Conservation (phyloP, 805 yeast genomes). For the Maudiozyma barnettii region DNA sequence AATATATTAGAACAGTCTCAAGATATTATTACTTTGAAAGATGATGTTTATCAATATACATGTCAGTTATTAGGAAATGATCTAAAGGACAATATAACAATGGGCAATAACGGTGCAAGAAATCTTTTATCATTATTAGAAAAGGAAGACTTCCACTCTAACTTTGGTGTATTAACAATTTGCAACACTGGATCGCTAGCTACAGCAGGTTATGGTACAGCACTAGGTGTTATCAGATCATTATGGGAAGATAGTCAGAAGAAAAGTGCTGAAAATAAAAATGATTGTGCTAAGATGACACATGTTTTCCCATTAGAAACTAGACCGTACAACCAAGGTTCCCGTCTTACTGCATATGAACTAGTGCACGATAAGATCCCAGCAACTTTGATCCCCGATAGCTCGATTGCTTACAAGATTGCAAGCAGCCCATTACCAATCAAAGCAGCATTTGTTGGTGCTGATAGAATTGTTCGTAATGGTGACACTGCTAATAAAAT, state of each 20-base stretch:
- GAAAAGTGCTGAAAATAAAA: conserved; percentile 14
- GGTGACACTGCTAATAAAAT: conserved; percentile 97
- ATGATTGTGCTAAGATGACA: conserved; percentile 40
- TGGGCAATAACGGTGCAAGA: conserved; percentile 76
- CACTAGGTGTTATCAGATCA: conserved; percentile 83
- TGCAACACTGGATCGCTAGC: conserved; percentile 97
- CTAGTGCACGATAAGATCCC: conserved; percentile 80
- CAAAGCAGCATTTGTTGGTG: conserved; percentile 85
- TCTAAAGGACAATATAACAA: conserved; percentile 59
- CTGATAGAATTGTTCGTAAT: conserved; percentile 84
- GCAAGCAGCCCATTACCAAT: conserved; percentile 47
- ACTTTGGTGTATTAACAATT: conserved; percentile 77
- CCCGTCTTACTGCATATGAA: conserved; percentile 86
- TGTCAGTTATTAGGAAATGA: conserved; percentile 63
- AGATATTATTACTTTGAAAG: conserved; percentile 13
- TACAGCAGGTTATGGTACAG: conserved; percentile 96
- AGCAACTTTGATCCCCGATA: conserved; percentile 79
- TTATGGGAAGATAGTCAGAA: conserved; percentile 35
- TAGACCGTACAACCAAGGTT: conserved; percentile 94
- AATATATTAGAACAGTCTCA: conserved; percentile 27
- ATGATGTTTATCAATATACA: conserved; percentile 35
- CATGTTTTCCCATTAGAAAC: conserved; percentile 88
- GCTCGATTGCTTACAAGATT: conserved; percentile 78
- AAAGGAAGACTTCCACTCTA: conserved; percentile 44
- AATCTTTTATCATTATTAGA: conserved; percentile 44